These are phyloP conservation scores for Aegilops tauschii DNA, from an alignment of 176 grass and related monocot genomes.

Conservation along the genomic window DNA sequence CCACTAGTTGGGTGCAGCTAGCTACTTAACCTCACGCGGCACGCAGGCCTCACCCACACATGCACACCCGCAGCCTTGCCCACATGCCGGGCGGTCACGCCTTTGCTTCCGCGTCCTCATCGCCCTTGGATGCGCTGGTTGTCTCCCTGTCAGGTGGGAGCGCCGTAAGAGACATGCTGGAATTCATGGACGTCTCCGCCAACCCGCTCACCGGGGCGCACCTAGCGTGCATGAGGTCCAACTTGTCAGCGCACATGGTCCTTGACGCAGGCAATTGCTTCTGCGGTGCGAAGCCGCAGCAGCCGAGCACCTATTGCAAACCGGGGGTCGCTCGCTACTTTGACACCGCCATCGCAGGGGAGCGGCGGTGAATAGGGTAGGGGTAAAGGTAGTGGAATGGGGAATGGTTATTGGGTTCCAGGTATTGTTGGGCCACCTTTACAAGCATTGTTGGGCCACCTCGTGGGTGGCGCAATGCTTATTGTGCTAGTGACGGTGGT, in stretches of 20 bases:
- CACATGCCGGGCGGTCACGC: too few relatives aligned
- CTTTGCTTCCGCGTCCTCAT: too few relatives aligned
- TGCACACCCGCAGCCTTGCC: too few relatives aligned
- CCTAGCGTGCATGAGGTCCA: slow-evolving; percentile 59
- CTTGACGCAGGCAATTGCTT: slow-evolving; percentile 75
- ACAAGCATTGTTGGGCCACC: too few relatives aligned
- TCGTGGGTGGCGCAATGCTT: too few relatives aligned
- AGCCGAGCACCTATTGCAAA: slow-evolving; percentile 61
- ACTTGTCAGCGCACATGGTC: slow-evolving; percentile 46
- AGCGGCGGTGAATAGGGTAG: background rate
- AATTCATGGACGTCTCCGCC: slow-evolving; percentile 66
- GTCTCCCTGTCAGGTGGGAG: too few relatives aligned
- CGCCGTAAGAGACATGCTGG: slow-evolving; percentile 34
- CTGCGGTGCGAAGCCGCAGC: slow-evolving; percentile 47
- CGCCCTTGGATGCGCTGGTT: too few relatives aligned
- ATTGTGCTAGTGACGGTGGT: slow-evolving; percentile 43
- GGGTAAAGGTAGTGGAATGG: slow-evolving; percentile 39
- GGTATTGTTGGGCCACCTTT: too few relatives aligned
- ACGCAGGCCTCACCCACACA: too few relatives aligned
- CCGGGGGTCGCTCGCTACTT: slow-evolving; percentile 56
- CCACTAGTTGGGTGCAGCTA: too few relatives aligned
- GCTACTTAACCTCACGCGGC: too few relatives aligned
- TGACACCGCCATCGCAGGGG: slow-evolving; percentile 43
- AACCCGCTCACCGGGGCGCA: slow-evolving; percentile 62
- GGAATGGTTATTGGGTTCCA: slow-evolving; percentile 54